Conservation (phyloP, 352 stramenopile genomes). For the Halophytophthora polymorphica region DNA sequence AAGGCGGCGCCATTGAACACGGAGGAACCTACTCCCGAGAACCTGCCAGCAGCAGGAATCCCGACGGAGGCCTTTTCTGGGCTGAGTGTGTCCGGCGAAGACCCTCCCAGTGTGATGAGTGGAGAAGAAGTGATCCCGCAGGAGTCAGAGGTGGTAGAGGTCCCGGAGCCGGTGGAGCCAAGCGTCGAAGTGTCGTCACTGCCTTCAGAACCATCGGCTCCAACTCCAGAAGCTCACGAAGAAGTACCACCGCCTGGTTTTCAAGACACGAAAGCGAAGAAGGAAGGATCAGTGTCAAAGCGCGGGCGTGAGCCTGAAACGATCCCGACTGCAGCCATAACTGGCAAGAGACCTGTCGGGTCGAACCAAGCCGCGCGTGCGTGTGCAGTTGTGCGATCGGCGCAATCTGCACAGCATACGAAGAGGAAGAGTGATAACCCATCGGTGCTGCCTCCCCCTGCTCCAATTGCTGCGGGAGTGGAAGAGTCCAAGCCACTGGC, state of each 20-base stretch:
- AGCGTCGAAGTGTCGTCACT: slow-evolving; percentile 8
- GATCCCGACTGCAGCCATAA: no score
- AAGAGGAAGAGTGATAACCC: slow-evolving; percentile 20
- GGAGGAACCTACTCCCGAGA: no score
- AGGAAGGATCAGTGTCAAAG: not conserved
- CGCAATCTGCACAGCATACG: slow-evolving; percentile 6
- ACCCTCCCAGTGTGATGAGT: not conserved
- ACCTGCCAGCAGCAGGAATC: not conserved
- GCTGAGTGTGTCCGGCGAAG: not conserved
- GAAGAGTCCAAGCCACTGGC: slow-evolving; percentile 13
- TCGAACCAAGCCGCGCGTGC: no score
- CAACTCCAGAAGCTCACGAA: no score
- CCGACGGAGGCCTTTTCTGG: not conserved
- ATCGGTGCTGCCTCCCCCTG: slow-evolving; percentile 9
- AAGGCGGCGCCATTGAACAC: no score
- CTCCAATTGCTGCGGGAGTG: slow-evolving; percentile 1
- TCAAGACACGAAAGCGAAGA: no score
- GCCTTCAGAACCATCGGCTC: no score
- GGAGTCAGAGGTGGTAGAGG: slow-evolving; percentile 13
- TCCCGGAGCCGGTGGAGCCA: not conserved
- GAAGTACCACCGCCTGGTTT: no score
- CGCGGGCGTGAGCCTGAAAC: not conserved
- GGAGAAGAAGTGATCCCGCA: no score
- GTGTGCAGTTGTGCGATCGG: not conserved
- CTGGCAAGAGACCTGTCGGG: no score